Conservation (phyloP, 805 yeast genomes). For the Pichia kluyveri region DNA sequence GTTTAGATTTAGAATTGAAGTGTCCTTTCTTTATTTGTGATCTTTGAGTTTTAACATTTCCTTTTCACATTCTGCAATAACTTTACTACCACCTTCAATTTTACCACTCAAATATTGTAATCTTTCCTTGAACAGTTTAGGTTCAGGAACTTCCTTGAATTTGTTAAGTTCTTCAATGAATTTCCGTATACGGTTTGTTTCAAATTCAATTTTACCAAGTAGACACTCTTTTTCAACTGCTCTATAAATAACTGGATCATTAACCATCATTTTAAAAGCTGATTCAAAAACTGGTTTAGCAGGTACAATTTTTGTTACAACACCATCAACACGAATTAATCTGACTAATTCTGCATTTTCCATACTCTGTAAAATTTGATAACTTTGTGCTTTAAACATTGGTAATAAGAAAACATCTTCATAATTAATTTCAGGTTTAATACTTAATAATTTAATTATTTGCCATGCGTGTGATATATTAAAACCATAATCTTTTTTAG, state of each 20-base stretch:
- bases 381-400: constrained; percentile 48
- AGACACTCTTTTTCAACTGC: constrained; percentile 59
- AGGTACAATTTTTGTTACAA: constrained; percentile 53
- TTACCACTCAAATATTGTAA: constrained; percentile 59
- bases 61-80: constrained; percentile 39
- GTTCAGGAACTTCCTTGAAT: constrained; percentile 41
- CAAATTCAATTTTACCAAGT: constrained; percentile 44
- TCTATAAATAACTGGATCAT: constrained; percentile 46
- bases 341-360: constrained; percentile 74
- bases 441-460: constrained; percentile 55
- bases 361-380: constrained; percentile 52
- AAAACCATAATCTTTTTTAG: constrained; percentile 36
- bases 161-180: constrained; percentile 66
- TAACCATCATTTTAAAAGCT: constrained; percentile 61
- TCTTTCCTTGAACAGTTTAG: constrained; percentile 51
- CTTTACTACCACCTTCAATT: constrained; percentile 50
- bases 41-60: constrained; percentile 16
- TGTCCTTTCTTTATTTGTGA: background rate
- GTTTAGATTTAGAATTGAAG: too few species aligned
- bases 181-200: constrained; percentile 50
- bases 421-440: constrained; percentile 35
- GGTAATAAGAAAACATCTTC: constrained; percentile 48
- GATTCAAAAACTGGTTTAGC: constrained; percentile 80
- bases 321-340: constrained; percentile 69
- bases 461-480: constrained; percentile 84